These are phyloP conservation scores for Pyrenula aspistea DNA, from an alignment of 495 filamentous ascomycete species.

Conservation along the genomic window DNA sequence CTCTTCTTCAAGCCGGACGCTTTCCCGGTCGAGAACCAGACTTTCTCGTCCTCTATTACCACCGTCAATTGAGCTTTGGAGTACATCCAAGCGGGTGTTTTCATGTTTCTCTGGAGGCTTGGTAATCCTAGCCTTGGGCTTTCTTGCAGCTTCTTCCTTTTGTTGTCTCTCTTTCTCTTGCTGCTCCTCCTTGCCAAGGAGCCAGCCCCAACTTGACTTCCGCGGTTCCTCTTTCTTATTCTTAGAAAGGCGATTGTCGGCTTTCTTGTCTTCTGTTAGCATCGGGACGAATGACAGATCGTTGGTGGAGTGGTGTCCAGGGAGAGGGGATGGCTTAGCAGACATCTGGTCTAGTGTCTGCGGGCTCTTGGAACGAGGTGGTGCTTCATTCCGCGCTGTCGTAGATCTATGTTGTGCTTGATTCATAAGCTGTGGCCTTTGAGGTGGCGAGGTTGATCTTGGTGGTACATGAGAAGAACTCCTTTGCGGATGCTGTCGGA, in stretches of 20 bases:
- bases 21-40: conserved; percentile 68
- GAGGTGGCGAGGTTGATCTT: conserved; percentile 9
- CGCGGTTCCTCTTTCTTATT: conserved; percentile 47
- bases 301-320: conserved; percentile 64
- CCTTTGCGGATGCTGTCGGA: conserved; percentile 26
- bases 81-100: conserved; percentile 65
- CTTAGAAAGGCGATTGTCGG: conserved; percentile 52
- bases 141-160: conserved; percentile 49
- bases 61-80: conserved; percentile 69
- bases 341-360: conserved; percentile 50
- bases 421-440: conserved; percentile 11
- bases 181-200: conserved; percentile 57
- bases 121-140: conserved; percentile 38
- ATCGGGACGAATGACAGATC: conserved; percentile 78
- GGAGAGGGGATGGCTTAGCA: conserved; percentile 50
- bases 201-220: conserved; percentile 84
- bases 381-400: neutral
- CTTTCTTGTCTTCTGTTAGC: conserved; percentile 51
- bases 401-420: conserved; percentile 2
- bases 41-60: conserved; percentile 65
- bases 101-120: conserved; percentile 47
- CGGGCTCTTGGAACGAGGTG: conserved; percentile 4
- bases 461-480: conserved; percentile 42
- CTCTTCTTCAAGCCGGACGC: conserved; percentile 67
- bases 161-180: conserved; percentile 49